These are phyloP conservation scores for Fusarium tupiense DNA, from an alignment of 2,329 filamentous ascomycete species.

Conservation along the genomic window DNA sequence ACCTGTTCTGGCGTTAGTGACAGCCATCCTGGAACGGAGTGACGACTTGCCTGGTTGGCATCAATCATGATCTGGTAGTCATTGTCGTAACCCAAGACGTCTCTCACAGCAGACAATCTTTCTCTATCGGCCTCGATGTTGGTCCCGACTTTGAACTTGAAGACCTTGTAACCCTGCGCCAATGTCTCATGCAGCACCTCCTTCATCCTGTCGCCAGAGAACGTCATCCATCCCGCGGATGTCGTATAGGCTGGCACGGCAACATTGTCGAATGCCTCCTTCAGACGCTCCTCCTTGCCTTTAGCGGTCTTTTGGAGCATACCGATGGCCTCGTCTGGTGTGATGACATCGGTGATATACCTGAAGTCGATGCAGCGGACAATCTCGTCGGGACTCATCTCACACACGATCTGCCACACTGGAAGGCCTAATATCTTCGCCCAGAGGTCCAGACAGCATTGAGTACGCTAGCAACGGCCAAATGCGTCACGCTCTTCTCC, in stretches of 20 bases:
- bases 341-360: not conserved
- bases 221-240: not conserved
- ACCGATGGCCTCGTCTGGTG: not conserved
- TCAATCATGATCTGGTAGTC: not conserved
- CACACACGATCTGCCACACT: not conserved
- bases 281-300: not conserved
- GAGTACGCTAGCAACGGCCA: not conserved
- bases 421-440: not conserved
- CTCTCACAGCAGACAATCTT: not conserved
- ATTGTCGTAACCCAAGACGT: not conserved
- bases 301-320: not conserved
- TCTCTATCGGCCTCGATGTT: not conserved
- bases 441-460: not conserved
- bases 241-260: not conserved
- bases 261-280: not conserved
- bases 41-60: not conserved
- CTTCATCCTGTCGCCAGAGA: not conserved
- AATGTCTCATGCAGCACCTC: not conserved
- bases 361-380: not conserved
- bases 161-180: not conserved
- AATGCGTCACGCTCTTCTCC: not conserved
- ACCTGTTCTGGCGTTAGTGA: not conserved
- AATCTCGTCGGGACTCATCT: not conserved
- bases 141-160: not conserved
- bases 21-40: accelerated